Conservation (phyloP, 345 rosid genomes). For the Acer negundo region DNA sequence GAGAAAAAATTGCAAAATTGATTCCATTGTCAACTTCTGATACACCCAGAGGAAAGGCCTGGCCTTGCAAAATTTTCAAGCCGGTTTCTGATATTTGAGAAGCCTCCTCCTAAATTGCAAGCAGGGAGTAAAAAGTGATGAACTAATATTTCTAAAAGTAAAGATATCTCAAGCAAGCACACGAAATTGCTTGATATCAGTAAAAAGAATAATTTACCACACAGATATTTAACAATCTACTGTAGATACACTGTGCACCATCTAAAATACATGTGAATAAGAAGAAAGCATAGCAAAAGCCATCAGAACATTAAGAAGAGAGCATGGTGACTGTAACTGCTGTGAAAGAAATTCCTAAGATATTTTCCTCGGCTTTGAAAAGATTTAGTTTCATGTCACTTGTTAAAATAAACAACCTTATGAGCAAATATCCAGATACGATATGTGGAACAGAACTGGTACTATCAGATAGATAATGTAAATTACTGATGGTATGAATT, state of each 20-base stretch:
- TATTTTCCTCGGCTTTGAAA: background rate
- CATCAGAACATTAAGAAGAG: background rate
- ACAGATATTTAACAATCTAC: background rate
- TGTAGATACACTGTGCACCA: background rate
- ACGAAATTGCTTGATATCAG: background rate
- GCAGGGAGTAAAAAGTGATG: background rate
- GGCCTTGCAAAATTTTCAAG: conserved; percentile 62
- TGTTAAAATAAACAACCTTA: background rate
- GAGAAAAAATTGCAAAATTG: conserved; percentile 86
- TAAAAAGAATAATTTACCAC: background rate
- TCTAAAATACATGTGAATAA: background rate
- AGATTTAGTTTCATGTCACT: background rate
- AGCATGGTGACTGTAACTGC: too few relatives aligned
- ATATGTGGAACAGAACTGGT: background rate
- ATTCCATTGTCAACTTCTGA: conserved; percentile 75
- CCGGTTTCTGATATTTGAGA: conserved; percentile 40
- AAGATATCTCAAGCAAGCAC: background rate
- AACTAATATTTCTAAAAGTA: background rate
- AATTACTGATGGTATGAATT: too few relatives aligned
- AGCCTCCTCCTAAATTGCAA: conserved; percentile 53
- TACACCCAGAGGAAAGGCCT: conserved; percentile 80
- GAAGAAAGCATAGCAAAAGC: background rate
- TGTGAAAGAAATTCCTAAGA: background rate
- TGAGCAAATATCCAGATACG: background rate
- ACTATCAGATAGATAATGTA: background rate